Conservation (phyloP, 2,329 filamentous ascomycete species). For the Diplodia mutila region DNA sequence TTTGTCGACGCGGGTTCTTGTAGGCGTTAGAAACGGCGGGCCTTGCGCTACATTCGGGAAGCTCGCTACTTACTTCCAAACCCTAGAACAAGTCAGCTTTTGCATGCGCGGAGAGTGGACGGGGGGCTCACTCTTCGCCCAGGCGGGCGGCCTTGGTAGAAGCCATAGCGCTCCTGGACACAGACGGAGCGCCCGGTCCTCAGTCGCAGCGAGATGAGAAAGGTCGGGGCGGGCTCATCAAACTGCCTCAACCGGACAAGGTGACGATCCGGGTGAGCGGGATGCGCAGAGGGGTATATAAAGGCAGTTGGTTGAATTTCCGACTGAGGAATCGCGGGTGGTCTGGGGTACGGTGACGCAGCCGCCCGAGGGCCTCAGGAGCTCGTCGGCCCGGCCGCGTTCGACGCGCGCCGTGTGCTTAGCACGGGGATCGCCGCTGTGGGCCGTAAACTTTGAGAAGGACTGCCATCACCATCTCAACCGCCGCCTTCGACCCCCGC, state of each 20-base stretch:
- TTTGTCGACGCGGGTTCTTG: constrained; percentile 91
- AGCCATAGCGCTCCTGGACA: constrained; percentile 45
- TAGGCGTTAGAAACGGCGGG: constrained; percentile 8
- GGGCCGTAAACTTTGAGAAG: constrained; percentile 24
- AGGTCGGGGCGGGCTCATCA: constrained; percentile 11
- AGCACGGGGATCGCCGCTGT: constrained; percentile 19
- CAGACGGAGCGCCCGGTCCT: constrained; percentile 21
- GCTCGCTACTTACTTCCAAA: constrained; percentile 79
- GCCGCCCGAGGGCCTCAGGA: constrained; percentile 8
- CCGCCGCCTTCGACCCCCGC: constrained; percentile 4
- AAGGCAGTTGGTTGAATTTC: neutral
- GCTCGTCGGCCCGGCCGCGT: constrained; percentile 18
- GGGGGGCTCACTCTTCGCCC: constrained; percentile 70
- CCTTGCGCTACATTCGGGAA: neutral
- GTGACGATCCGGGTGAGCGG: constrained; percentile 8
- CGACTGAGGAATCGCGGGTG: constrained; percentile 1
- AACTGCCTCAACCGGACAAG: constrained; percentile 19
- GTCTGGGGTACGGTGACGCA: constrained; percentile 18
- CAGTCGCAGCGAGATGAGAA: constrained; percentile 20
- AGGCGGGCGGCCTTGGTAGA: constrained; percentile 69
- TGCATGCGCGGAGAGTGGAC: constrained; percentile 33
- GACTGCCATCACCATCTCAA: constrained; percentile 7
- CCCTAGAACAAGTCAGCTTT: constrained; percentile 58
- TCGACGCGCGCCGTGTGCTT: constrained; percentile 1
- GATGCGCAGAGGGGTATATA: neutral